A percentile compares a stretch with the other conserved stretches of the same genome.
These are phyloP conservation scores for Ganoderma sinense DNA, from an alignment of 1,284 basidiomycete genomes.

Conservation along the genomic window DNA sequence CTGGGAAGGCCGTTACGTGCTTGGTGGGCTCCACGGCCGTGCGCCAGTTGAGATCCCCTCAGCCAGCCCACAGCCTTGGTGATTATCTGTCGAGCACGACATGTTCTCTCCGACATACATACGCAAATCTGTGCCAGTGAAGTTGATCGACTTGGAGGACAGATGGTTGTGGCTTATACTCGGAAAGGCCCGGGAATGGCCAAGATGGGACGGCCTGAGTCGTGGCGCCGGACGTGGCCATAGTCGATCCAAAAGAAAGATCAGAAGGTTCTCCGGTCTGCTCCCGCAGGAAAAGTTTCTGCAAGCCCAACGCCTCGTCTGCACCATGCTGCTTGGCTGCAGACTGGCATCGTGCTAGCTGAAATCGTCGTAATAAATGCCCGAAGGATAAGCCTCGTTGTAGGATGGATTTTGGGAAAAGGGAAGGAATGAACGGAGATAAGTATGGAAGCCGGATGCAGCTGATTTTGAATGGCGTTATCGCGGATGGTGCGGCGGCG, in stretches of 20 bases:
- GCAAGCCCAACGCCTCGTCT: background rate
- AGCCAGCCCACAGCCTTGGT: background rate
- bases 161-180: background rate
- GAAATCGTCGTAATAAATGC: background rate
- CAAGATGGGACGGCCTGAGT: background rate
- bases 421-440: background rate
- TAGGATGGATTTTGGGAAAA: too few species aligned
- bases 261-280: slow-evolving; percentile 20
- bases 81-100: background rate
- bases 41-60: background rate
- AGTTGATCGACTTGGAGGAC: background rate
- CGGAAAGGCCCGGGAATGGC: background rate
- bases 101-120: slow-evolving; percentile 1
- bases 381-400: background rate
- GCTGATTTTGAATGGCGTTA: slow-evolving; percentile 16
- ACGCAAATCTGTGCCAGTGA: background rate
- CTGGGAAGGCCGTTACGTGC: background rate
- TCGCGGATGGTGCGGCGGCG: slow-evolving; percentile 15
- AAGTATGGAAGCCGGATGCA: background rate
- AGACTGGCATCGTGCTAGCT: background rate
- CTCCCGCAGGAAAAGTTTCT: slow-evolving; percentile 2
- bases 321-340: background rate
- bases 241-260: slow-evolving; percentile 22
- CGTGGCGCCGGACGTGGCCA: slow-evolving; percentile 23
- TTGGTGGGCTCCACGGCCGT: background rate